phyloP scores from a whole-genome alignment of 495 filamentous ascomycete genomes.

The Penicillium steckii region DNA sequence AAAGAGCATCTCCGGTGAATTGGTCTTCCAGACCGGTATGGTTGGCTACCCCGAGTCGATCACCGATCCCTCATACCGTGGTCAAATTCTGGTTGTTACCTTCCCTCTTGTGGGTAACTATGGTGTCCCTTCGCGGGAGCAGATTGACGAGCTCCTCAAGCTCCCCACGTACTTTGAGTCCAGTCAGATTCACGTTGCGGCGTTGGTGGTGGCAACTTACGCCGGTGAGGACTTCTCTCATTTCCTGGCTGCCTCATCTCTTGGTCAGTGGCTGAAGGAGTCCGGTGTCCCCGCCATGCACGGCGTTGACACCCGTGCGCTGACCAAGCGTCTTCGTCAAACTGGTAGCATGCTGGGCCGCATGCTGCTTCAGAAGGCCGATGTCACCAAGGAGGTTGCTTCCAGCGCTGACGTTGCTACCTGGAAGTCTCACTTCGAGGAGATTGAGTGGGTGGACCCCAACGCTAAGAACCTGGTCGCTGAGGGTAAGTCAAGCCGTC shows the following conservation, averaged over 20 bases:
- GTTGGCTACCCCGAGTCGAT: conserved; percentile 96
- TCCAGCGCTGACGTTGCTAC: conserved; percentile 41
- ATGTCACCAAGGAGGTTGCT: conserved; percentile 44
- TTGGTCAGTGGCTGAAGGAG: conserved; percentile 94
- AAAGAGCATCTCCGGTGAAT: conserved; percentile 89
- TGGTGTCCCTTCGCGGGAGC: conserved; percentile 83
- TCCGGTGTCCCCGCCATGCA: conserved; percentile 95
- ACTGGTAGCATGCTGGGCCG: conserved; percentile 96
- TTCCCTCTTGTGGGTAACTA: conserved; percentile 94
- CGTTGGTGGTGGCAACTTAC: conserved; percentile 85
- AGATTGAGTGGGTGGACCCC: conserved; percentile 84
- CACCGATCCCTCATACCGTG: conserved; percentile 89
- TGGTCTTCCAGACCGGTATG: conserved; percentile 99
- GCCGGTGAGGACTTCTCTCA: conserved; percentile 93
- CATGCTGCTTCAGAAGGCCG: conserved; percentile 70
- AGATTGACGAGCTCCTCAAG: conserved; percentile 74
- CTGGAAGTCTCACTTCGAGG: conserved; percentile 71
- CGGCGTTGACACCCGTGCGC: conserved; percentile 87
- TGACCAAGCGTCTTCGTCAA: conserved; percentile 91
- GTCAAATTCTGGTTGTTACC: conserved; percentile 88
- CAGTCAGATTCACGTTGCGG: conserved; percentile 86
- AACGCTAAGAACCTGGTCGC: conserved; percentile 88
- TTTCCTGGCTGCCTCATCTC: conserved; percentile 81
- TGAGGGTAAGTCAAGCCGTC: conserved; percentile 67
- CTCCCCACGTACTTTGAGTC: conserved; percentile 92